These are phyloP conservation scores for Guadua angustifolia DNA, from an alignment of 176 grass and related monocot species.

Conservation along the genomic window DNA sequence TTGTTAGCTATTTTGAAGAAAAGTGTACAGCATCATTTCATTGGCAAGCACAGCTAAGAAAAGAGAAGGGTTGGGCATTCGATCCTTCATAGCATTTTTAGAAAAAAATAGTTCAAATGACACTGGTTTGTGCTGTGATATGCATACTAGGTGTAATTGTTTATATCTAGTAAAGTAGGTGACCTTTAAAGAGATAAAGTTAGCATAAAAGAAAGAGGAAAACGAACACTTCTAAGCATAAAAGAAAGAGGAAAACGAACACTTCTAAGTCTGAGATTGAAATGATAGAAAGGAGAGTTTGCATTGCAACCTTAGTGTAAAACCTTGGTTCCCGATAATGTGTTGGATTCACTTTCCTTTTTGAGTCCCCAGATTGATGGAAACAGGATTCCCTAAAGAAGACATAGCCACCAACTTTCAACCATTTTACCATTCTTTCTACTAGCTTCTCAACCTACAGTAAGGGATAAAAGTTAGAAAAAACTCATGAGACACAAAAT, in stretches of 20 bases:
- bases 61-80: neutral
- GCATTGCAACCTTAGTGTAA: conserved; percentile 81
- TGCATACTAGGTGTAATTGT: neutral
- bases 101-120: neutral
- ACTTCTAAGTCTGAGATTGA: conserved; percentile 7
- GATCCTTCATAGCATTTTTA: neutral
- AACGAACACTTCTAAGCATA: neutral
- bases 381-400: conserved; percentile 99
- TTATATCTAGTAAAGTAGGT: conserved; percentile 5
- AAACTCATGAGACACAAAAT: neutral
- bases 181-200: neutral
- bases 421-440: conserved; percentile 85
- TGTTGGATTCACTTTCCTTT: conserved; percentile 97
- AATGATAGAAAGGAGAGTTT: neutral
- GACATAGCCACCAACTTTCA: conserved; percentile 85
- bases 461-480: conserved; percentile 31
- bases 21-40: conserved; percentile 1
- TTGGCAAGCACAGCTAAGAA: conserved; percentile 4
- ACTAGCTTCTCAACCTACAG: conserved; percentile 77
- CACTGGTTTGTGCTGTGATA: neutral
- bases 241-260: neutral
- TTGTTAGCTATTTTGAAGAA: conserved; percentile 20
- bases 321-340: conserved; percentile 93
- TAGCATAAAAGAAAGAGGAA: neutral
- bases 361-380: conserved; percentile 97